Percentiles rank a stretch among this genome's conserved stretches.
These are phyloP conservation scores for Pythium utonaiense DNA, from an alignment of 352 stramenopile genomes.

Conservation along the genomic window DNA sequence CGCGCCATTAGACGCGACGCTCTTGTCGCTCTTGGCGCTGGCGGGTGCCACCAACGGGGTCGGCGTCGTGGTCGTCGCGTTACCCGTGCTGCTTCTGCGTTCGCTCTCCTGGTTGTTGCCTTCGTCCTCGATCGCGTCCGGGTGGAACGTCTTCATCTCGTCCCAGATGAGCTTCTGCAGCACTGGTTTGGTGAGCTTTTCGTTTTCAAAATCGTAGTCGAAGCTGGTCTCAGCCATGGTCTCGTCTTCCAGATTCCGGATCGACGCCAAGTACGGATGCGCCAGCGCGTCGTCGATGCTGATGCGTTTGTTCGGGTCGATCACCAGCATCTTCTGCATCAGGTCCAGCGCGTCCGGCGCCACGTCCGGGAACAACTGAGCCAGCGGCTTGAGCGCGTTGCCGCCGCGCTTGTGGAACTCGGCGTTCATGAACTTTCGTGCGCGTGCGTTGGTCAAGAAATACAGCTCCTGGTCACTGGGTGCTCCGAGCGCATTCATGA, in stretches of 20 bases:
- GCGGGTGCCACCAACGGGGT: slow-evolving; percentile 3
- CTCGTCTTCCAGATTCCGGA: slow-evolving; percentile 89
- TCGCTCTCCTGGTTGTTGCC: slow-evolving; percentile 10
- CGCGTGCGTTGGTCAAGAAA: slow-evolving; percentile 94
- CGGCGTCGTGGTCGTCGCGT: neutral
- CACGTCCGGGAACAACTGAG: slow-evolving; percentile 71
- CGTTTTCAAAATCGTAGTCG: slow-evolving; percentile 87
- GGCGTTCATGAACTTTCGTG: slow-evolving; percentile 82
- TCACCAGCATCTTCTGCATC: slow-evolving; percentile 90
- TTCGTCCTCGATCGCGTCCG: slow-evolving; percentile 41
- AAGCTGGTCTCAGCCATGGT: slow-evolving; percentile 66
- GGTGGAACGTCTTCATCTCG: slow-evolving; percentile 80
- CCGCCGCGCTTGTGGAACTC: slow-evolving; percentile 73
- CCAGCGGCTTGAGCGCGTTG: slow-evolving; percentile 58
- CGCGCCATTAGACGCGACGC: slow-evolving; percentile 5
- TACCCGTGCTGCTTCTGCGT: slow-evolving; percentile 4
- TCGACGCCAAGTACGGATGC: slow-evolving; percentile 86
- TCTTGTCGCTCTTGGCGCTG: slow-evolving; percentile 19
- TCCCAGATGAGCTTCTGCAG: slow-evolving; percentile 85
- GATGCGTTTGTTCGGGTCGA: slow-evolving; percentile 90
- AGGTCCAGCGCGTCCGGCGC: slow-evolving; percentile 76
- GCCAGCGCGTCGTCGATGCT: slow-evolving; percentile 89
- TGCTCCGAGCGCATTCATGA: slow-evolving; percentile 95
- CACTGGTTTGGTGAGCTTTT: slow-evolving; percentile 79
- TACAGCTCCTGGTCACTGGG: slow-evolving; percentile 93